Conservation (phyloP, 306 rosid species). For the Luffa acutangula region DNA sequence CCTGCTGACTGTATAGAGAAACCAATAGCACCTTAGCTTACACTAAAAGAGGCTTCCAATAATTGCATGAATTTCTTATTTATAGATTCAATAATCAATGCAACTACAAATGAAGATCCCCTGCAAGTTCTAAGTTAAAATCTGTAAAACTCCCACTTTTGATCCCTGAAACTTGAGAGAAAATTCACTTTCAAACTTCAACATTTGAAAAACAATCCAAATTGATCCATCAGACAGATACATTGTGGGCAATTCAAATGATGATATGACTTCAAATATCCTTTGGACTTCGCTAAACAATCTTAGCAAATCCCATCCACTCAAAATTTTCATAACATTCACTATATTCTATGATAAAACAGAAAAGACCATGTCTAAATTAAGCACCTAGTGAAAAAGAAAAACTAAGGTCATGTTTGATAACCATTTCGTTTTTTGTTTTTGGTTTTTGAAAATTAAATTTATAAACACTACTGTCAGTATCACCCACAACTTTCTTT, state of each 20-base stretch:
- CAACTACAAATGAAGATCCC: constrained; percentile 1
- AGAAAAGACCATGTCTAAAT: background rate
- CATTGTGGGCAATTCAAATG: background rate
- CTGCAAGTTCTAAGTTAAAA: background rate
- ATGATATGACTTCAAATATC: background rate
- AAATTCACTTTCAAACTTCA: background rate
- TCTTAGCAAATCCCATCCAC: background rate
- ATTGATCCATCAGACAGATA: background rate
- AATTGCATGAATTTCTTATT: background rate
- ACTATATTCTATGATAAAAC: background rate
- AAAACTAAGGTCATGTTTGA: too few species aligned
- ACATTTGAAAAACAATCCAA: background rate
- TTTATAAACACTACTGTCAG: too few species aligned
- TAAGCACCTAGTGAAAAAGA: background rate
- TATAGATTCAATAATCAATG: background rate
- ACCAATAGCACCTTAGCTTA: constrained; percentile 10
- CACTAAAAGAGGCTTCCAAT: background rate
- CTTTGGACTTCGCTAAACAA: background rate
- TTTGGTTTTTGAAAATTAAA: too few species aligned
- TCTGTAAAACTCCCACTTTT: background rate
- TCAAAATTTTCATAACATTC: background rate
- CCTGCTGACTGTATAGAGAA: constrained; percentile 31
- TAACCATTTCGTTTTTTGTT: too few species aligned
- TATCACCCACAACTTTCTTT: too few species aligned
- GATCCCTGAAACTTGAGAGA: background rate